Conservation (phyloP, 1,139 yeast genomes). For the Kurtzmaniella natalensis region DNA sequence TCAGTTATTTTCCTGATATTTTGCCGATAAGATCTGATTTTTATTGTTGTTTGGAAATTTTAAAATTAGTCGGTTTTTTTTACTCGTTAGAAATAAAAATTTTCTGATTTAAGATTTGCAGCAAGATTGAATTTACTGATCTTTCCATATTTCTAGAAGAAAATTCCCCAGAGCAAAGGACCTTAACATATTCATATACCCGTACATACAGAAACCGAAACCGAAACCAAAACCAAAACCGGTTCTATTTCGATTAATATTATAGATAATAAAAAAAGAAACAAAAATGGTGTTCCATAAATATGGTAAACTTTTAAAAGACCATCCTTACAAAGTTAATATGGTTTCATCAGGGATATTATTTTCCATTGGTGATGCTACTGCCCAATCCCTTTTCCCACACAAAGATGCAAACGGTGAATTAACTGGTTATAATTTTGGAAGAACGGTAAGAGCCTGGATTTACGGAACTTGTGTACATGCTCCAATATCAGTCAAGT, state of each 20-base stretch:
- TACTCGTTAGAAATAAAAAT: too few relatives aligned
- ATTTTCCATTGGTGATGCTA: conserved; percentile 70
- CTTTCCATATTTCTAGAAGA: too few relatives aligned
- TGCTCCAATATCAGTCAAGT: conserved; percentile 68
- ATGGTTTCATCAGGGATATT: conserved; percentile 54
- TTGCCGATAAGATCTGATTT: too few relatives aligned
- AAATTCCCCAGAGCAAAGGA: too few relatives aligned
- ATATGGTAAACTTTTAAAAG: conserved; percentile 39
- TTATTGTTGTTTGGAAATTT: too few relatives aligned
- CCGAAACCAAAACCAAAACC: neutral
- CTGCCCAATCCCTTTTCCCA: conserved; percentile 63
- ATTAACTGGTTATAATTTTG: conserved; percentile 20
- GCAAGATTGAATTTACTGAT: too few relatives aligned
- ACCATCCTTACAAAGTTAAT: conserved; percentile 52
- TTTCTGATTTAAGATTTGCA: too few relatives aligned
- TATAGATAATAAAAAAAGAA: too few relatives aligned
- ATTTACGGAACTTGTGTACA: conserved; percentile 74
- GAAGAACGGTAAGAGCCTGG: conserved; percentile 61
- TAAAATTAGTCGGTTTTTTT: too few relatives aligned
- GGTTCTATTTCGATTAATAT: too few relatives aligned
- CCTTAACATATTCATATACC: too few relatives aligned
- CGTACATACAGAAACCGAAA: neutral
- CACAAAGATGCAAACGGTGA: conserved; percentile 13
- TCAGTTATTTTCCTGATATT: too few relatives aligned
- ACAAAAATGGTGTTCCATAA: conserved; percentile 21